Base-by-base conservation (phyloP, 164 flowering plant genomes). In the Dillenia suffruticosa region DNA sequence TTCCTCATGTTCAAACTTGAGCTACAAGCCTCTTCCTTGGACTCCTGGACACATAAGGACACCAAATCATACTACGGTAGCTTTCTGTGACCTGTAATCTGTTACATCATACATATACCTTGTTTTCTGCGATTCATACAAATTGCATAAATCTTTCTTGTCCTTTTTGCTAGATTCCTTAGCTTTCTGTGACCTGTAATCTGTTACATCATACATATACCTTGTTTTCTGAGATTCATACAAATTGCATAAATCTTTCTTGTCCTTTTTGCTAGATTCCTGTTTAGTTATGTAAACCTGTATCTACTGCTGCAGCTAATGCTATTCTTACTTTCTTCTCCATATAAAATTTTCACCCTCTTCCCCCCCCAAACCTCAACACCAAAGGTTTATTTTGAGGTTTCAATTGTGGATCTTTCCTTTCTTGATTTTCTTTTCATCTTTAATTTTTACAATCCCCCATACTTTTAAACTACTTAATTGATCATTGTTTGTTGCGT, bases 41-140 rank as follows among this genome's bases (percentile, higher is more conserved):
- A 72, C 65, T 50, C 24, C 5, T 48, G 73, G 81, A 65, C 62
- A 60, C 43, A 65, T 70, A 47, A 67, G 44, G 58, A 62, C 73
- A 17, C 71, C 79, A 59, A 70, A 49, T 40, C 67, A 77, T 58
- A 66, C 69, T 22, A 68, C 65, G 88, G 92, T 84, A 74, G 59
- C 51, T 51, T 58, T 59, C 17, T 8, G 14, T 22, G 32, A 26
- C 32, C 32, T 3, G 2, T 26, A 26, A 26, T 26, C 32, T 26
- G 32, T 26, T 5, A 26, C 32, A 26, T 26, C 5, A 26, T 26
- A 26, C 32, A 26, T 26, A 26, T 26, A 26, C 32, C 32, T 26
- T 26, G 32, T 26, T 26, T 26, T 26, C 3, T 26, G 32, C 1
- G 32, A 26, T 26, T 26, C 32, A 26, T 26, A 26, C 3, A 26